These are phyloP conservation scores for Penicillium sp. DNA, from an alignment of 2,329 filamentous ascomycete genomes.

Conservation along the genomic window DNA sequence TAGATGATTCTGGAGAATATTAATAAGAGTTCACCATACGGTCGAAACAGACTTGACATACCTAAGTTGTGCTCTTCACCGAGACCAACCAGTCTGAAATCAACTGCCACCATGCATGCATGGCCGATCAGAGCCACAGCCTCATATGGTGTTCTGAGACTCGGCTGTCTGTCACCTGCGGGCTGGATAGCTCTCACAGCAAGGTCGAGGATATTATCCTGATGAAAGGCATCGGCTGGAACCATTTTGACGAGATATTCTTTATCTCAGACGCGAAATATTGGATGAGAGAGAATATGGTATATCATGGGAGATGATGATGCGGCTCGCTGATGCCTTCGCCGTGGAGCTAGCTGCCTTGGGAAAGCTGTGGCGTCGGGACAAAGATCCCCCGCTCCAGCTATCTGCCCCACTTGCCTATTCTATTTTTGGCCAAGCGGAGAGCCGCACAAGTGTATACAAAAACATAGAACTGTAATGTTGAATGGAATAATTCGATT, in stretches of 20 bases:
- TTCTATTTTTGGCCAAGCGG: background rate
- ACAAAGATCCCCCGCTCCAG: background rate
- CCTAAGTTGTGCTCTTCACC: conserved; percentile 74
- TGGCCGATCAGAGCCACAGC: conserved; percentile 81
- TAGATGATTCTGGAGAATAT: conserved; percentile 22
- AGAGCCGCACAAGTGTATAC: background rate
- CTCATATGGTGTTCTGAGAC: conserved; percentile 60
- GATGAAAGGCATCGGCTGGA: conserved; percentile 21
- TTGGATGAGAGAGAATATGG: background rate
- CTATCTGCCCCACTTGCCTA: conserved; percentile 5
- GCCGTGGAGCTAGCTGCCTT: background rate
- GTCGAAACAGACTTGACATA: conserved; percentile 29
- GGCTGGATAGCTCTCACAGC: conserved; percentile 30
- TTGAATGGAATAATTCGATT: background rate
- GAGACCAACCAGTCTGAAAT: conserved; percentile 79
- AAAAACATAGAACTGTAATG: background rate
- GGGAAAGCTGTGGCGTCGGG: conserved; percentile 3
- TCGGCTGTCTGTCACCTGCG: conserved; percentile 23
- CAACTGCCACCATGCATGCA: conserved; percentile 74
- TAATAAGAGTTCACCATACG: background rate
- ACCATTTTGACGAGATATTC: conserved; percentile 6
- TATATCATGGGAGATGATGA: background rate
- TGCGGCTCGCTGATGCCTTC: background rate
- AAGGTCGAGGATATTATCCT: conserved; percentile 31
- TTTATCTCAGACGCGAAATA: background rate